phyloP scores from a whole-genome alignment of 148 eudicot genomes.

The Diospyros lotus region DNA sequence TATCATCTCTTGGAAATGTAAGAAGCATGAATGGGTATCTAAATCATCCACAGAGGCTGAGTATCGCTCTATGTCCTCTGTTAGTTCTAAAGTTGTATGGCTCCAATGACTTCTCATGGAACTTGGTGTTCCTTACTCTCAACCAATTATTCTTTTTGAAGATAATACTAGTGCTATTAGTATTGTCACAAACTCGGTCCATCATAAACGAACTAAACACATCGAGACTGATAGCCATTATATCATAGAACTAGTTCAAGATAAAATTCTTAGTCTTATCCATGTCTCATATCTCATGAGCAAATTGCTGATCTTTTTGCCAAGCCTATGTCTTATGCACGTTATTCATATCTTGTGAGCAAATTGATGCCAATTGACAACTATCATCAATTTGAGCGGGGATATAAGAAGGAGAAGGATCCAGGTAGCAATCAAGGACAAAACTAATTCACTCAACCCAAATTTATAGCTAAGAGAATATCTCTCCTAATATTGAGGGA shows the following conservation, averaged over 20 bases:
- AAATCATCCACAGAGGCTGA: not conserved
- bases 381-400: slow-evolving; percentile 9
- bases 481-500: too few species aligned
- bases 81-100: not conserved
- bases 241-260: not conserved
- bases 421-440: too few species aligned
- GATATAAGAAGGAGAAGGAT: not conserved
- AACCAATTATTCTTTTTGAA: slow-evolving; percentile 1
- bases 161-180: slow-evolving; percentile 11
- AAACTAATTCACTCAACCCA: too few species aligned
- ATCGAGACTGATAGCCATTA: slow-evolving; percentile 1
- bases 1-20: not conserved
- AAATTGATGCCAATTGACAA: not conserved
- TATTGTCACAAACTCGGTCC: not conserved
- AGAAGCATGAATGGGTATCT: not conserved
- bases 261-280: not conserved
- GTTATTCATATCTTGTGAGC: not conserved
- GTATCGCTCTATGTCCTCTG: not conserved
- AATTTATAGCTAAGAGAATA: too few species aligned
- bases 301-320: not conserved
- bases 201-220: not conserved
- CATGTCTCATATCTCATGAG: not conserved
- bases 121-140: not conserved
- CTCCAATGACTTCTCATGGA: not conserved
- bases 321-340: not conserved